Evolutionary conservation across 345 rosid species (phyloP).

Genomic region (Laguncularia racemosa): DNA sequence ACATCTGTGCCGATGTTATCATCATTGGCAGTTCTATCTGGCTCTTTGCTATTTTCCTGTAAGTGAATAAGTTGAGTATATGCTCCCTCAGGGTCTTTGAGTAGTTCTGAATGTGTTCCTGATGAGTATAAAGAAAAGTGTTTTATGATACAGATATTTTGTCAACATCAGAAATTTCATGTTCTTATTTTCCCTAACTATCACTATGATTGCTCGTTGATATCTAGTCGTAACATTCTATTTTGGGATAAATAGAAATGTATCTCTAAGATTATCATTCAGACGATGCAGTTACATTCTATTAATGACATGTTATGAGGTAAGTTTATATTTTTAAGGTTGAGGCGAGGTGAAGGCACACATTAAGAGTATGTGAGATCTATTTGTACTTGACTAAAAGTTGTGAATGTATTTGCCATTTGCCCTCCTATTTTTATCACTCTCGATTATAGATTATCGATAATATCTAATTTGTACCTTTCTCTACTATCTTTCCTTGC

Average conservation of each 20-base stretch:
- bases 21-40: constrained; percentile 31
- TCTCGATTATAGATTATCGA: background rate
- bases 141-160: background rate
- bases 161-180: background rate
- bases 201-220: background rate
- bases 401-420: no score
- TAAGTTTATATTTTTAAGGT: no score
- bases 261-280: background rate
- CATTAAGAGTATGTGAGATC: constrained; percentile 1
- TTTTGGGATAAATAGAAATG: no score
- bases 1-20: constrained; percentile 1
- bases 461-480: constrained; percentile 32
- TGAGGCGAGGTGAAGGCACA: no score
- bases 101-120: constrained; percentile 62
- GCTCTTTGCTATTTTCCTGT: constrained; percentile 46
- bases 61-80: constrained; percentile 68
- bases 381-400: background rate
- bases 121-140: constrained; percentile 4
- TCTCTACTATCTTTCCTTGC: constrained; percentile 71
- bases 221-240: no score
- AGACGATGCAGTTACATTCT: no score
- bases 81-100: constrained; percentile 64
- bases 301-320: no score
- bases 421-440: no score
- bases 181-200: background rate